These are phyloP conservation scores for Prunus mongolica DNA, from an alignment of 306 rosid species.

Conservation along the genomic window DNA sequence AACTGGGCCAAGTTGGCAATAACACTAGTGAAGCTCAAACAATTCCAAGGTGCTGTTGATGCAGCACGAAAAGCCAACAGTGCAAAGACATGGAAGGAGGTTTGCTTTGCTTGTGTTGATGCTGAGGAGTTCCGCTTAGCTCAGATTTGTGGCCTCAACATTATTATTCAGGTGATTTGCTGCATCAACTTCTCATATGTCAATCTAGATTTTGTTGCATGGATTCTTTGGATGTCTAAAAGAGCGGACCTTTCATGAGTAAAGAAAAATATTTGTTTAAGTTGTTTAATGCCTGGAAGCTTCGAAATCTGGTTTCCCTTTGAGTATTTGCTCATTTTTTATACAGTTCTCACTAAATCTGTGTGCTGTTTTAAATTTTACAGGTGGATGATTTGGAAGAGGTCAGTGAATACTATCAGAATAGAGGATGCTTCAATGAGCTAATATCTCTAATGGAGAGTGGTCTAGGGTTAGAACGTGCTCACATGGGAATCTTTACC, in stretches of 20 bases:
- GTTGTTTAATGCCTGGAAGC: no score
- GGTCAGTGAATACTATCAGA: conserved; percentile 98
- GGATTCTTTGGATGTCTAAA: not conserved
- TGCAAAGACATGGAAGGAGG: conserved; percentile 98
- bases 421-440: conserved; percentile 97
- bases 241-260: not conserved
- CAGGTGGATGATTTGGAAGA: conserved; percentile 99
- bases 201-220: not conserved
- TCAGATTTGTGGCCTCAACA: conserved; percentile 97
- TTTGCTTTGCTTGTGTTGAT: conserved; percentile 98
- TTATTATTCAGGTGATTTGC: conserved; percentile 76
- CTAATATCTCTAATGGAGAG: conserved; percentile 98
- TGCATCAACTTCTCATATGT: conserved; percentile 7
- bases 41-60: conserved; percentile 98
- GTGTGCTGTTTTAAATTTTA: conserved; percentile 19
- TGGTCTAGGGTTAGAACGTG: conserved; percentile 96
- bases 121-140: conserved; percentile 99
- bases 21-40: conserved; percentile 90
- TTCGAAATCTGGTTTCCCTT: no score
- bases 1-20: conserved; percentile 98
- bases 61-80: conserved; percentile 99
- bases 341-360: conserved; percentile 12
- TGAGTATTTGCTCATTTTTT: not conserved
- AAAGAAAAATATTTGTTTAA: not conserved
- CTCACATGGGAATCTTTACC: conserved; percentile 98